A percentile compares a stretch with the other conserved stretches of the same genome.
Evolutionary conservation across 768 basidiomycete species (phyloP).

Genomic region (Suillus variegatus): DNA sequence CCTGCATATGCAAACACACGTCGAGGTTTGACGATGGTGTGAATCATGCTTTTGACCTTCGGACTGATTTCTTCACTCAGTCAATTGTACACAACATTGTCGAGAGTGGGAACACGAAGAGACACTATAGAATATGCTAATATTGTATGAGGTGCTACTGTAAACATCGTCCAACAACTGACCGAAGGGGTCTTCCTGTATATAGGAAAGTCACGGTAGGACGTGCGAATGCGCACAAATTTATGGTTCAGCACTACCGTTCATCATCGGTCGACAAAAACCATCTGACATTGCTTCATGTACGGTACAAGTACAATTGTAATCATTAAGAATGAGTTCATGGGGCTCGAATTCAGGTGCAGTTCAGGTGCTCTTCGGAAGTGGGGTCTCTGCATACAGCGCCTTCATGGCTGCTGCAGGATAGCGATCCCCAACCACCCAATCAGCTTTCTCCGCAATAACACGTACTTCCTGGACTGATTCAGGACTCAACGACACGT

Average conservation of each 20-base stretch:
- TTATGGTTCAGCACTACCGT: background rate
- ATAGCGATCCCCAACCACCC: constrained; percentile 29
- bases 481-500: constrained; percentile 36
- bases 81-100: no score
- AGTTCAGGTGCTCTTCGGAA: constrained; percentile 1
- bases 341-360: background rate
- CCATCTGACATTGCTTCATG: background rate
- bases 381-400: constrained; percentile 25
- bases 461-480: constrained; percentile 39
- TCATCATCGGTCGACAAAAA: background rate
- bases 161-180: no score
- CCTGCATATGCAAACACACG: no score
- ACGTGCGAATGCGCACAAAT: background rate
- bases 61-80: no score
- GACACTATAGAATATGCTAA: no score
- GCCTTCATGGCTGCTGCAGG: constrained; percentile 3
- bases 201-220: no score
- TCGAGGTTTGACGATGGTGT: no score
- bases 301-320: background rate
- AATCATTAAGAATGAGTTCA: background rate
- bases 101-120: no score
- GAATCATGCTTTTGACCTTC: no score
- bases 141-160: no score
- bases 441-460: constrained; percentile 33
- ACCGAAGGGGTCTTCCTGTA: no score